Conservation (phyloP, 495 filamentous ascomycete genomes). For the Apiosordaria backusii region DNA sequence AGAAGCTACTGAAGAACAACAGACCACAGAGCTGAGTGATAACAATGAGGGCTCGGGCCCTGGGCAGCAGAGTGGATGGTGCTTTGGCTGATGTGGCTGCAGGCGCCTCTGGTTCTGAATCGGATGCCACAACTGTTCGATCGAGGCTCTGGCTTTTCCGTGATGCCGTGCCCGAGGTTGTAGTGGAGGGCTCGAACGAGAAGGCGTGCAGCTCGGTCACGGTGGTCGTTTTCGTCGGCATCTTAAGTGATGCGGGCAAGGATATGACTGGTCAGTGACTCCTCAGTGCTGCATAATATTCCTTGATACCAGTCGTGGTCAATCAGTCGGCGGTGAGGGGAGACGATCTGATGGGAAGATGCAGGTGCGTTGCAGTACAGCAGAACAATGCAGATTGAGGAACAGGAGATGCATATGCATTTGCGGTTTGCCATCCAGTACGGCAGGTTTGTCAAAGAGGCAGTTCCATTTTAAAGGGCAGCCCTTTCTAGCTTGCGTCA, state of each 20-base stretch:
- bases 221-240: neutral
- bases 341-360: neutral
- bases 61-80: neutral
- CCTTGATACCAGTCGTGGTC: neutral
- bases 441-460: neutral
- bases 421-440: neutral
- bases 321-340: neutral
- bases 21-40: conserved; percentile 34
- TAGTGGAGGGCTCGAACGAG: neutral
- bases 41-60: conserved; percentile 1
- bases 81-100: neutral
- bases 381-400: no score
- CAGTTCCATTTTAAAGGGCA: neutral
- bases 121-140: neutral
- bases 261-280: neutral
- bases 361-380: neutral
- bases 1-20: conserved; percentile 37
- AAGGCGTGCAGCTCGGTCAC: neutral
- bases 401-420: no score
- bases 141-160: neutral
- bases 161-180: neutral
- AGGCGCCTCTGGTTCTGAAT: neutral
- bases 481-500: neutral
- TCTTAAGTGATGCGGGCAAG: neutral
- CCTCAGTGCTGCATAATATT: neutral